phyloP scores from a whole-genome alignment of 2,329 filamentous ascomycete genomes.

The Volutella citrinella region DNA sequence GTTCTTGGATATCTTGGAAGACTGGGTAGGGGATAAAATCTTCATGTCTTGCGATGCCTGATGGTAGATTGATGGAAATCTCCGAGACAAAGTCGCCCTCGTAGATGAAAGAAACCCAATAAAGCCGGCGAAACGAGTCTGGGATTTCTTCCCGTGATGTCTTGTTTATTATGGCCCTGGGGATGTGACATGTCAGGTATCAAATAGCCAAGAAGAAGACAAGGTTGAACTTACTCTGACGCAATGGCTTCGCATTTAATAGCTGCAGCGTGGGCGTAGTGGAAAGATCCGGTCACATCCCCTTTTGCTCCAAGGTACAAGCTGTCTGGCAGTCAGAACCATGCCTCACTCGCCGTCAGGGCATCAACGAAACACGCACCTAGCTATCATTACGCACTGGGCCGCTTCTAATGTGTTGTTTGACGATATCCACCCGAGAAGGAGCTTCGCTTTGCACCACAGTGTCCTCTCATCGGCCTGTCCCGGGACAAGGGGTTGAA shows the following conservation, averaged over 20 bases:
- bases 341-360: too few relatives aligned
- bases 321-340: background rate
- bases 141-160: conserved; percentile 6
- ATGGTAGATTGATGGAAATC: conserved; percentile 22
- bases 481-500: background rate
- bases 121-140: conserved; percentile 20
- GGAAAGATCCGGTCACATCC: conserved; percentile 17
- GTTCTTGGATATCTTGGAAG: too few relatives aligned
- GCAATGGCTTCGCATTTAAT: conserved; percentile 23
- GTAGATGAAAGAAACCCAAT: conserved; percentile 25
- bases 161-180: too few relatives aligned
- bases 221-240: too few relatives aligned
- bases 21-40: conserved; percentile 23
- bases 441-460: conserved; percentile 22
- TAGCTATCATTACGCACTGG: conserved; percentile 23
- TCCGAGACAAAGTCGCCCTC: conserved; percentile 26
- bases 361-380: conserved; percentile 16
- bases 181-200: too few relatives aligned
- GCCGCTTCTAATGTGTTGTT: conserved; percentile 20
- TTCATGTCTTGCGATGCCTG: conserved; percentile 24
- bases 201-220: too few relatives aligned
- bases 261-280: conserved; percentile 21
- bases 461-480: conserved; percentile 4
- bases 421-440: conserved; percentile 17
- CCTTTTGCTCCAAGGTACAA: conserved; percentile 13